Conservation (phyloP, 305 asterid genomes). For the Lippia alba region DNA sequence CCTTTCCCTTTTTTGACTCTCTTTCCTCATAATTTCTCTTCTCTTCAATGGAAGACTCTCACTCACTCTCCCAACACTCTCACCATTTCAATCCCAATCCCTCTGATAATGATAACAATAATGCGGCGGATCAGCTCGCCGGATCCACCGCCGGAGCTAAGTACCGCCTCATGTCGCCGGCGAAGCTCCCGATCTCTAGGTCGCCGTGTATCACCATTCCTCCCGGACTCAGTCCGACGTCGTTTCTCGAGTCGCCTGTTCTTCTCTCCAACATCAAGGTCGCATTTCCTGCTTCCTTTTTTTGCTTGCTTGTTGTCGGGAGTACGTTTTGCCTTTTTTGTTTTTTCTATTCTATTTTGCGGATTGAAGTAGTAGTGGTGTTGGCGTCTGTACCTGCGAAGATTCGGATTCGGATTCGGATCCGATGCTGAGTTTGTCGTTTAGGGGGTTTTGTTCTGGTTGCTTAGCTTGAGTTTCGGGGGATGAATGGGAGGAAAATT, state of each 20-base stretch:
- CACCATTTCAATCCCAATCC: conserved; percentile 20
- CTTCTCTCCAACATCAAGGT: conserved; percentile 95
- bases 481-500: too few species aligned
- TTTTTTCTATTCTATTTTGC: not conserved
- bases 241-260: conserved; percentile 95
- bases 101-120: conserved; percentile 38
- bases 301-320: conserved; percentile 8
- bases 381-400: conserved; percentile 26
- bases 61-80: conserved; percentile 43
- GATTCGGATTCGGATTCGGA: conserved; percentile 57
- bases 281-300: conserved; percentile 19
- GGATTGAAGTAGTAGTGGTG: conserved; percentile 14
- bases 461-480: not conserved
- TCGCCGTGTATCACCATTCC: conserved; percentile 83
- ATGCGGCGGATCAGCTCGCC: conserved; percentile 38
- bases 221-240: conserved; percentile 94
- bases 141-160: conserved; percentile 74
- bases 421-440: conserved; percentile 39
- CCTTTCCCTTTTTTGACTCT: conserved; percentile 16
- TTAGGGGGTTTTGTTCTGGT: conserved; percentile 21
- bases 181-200: conserved; percentile 98
- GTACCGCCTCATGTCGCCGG: conserved; percentile 93
- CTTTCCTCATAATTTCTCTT: conserved; percentile 38
- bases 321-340: conserved; percentile 7
- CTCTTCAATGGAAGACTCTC: conserved; percentile 63